A percentile compares a stretch with the other conserved stretches of the same genome.
Conservation (phyloP, 805 yeast genomes). For the Yueomyces sinensis region DNA sequence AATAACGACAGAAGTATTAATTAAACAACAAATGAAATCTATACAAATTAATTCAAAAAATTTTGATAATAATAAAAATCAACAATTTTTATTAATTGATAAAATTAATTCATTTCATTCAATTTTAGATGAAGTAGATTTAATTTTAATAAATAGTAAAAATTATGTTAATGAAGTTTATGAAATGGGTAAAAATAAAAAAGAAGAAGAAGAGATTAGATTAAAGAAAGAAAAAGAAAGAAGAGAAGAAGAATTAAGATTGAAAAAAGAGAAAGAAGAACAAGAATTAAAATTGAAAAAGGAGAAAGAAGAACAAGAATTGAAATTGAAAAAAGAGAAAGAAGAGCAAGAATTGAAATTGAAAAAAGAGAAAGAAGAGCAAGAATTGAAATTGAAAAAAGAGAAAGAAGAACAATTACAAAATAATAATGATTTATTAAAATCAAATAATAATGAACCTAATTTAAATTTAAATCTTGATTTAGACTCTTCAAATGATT, state of each 20-base stretch:
- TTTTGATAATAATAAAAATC: conserved; percentile 14
- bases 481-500: conserved; percentile 6
- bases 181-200: conserved; percentile 18
- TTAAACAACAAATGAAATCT: conserved; percentile 24
- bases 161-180: conserved; percentile 17
- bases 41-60: conserved; percentile 18
- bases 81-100: conserved; percentile 16
- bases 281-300: conserved; percentile 4
- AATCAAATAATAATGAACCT: conserved; percentile 2
- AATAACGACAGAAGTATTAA: conserved; percentile 23
- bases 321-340: conserved; percentile 1
- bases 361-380: conserved; percentile 2
- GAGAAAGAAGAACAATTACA: conserved; percentile 3
- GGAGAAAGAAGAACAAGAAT: conserved; percentile 6
- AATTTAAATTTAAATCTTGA: conserved; percentile 7
- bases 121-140: conserved; percentile 20
- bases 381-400: conserved; percentile 5
- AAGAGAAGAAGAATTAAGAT: conserved; percentile 20
- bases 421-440: conserved; percentile 1
- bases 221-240: conserved; percentile 19
- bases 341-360: conserved; percentile 4
- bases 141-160: conserved; percentile 15
- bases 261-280: conserved; percentile 4
- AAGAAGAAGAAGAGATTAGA: conserved; percentile 8
- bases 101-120: conserved; percentile 18